Evolutionary conservation across 768 basidiomycete genomes (phyloP), one percentile per base, ranked within the genome.

Genomic region (Pleurotus cornucopiae): DNA sequence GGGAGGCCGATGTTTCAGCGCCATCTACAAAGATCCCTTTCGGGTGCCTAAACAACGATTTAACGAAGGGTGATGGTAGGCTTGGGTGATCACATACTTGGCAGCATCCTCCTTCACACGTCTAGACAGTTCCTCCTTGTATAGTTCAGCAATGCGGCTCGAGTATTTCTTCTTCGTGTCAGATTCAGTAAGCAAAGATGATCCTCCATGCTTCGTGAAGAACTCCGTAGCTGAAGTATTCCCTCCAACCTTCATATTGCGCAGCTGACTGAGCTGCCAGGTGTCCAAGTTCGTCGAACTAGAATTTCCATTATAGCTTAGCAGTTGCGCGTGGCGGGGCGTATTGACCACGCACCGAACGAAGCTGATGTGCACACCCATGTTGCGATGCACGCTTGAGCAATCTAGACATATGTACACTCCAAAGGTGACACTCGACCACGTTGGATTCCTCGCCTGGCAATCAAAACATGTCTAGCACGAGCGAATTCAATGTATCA

Each of bases 391-490:
- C 12, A 89, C 75, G 61, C 89, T 90, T 4, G 96, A 98, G 77
- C 97, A 99, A 57, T 99, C 95, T 30, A 98, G 76, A 67, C 97
- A 99, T 66, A 99, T 94, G 72, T 98, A 98, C 12, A 98, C 86
- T 34, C 93, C 96, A 67, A 89, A 99, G 0, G 94, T 95, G 18
- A 97, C 93, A 59, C 92, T 94, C 3, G 94, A 87, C 97, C 96
- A 98, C 30, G 94, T 97, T 46, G 96, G 96, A 73, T 97, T 97
- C 64, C 94, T 88, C 46, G 95, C 94, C 64, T 83, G 81, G 69
- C 96, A 98, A 70, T 98, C 96, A 64, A 97, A 97, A 73, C 96
- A 98, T 67, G 80, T 77, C 90, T 92, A 67, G 48, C 1, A 45
- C 44, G 20, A 16, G 18, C 25, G 13, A 26, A 59, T 57, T 49